Percentiles rank a stretch among this genome's conserved stretches.
These are phyloP conservation scores for Aphanocladium album DNA, from an alignment of 2,329 filamentous ascomycete species.

Conservation along the genomic window DNA sequence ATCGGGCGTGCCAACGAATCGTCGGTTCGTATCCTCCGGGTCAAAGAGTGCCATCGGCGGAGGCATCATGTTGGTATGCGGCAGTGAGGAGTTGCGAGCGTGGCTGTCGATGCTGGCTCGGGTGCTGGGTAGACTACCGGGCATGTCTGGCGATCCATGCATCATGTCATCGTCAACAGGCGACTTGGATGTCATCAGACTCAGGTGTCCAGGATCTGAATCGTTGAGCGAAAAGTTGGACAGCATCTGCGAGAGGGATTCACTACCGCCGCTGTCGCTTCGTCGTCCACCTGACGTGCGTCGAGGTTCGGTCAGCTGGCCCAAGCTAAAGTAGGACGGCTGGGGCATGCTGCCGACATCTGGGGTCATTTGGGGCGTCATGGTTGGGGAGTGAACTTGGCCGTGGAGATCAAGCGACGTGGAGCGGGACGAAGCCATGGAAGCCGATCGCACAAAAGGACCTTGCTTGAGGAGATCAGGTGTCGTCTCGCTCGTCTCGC, in stretches of 20 bases:
- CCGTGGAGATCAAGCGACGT: conserved; percentile 86
- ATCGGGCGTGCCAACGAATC: conserved; percentile 94
- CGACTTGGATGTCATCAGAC: conserved; percentile 41
- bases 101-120: conserved; percentile 31
- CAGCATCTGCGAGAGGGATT: conserved; percentile 78
- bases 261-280: conserved; percentile 89
- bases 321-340: conserved; percentile 87
- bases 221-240: conserved; percentile 72
- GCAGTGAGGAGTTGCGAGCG: conserved; percentile 26
- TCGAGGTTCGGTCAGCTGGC: conserved; percentile 54
- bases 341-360: conserved; percentile 61
- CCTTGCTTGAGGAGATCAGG: conserved; percentile 91
- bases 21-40: conserved; percentile 84
- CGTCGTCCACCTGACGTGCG: conserved; percentile 70
- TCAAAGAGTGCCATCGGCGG: conserved; percentile 95
- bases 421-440: conserved; percentile 84
- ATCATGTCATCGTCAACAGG: conserved; percentile 73
- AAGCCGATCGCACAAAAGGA: conserved; percentile 80
- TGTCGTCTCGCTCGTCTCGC: conserved; percentile 70
- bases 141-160: conserved; percentile 72
- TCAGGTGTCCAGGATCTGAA: conserved; percentile 35
- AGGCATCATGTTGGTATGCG: conserved; percentile 66
- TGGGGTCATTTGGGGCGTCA: conserved; percentile 83
- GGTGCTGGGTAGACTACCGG: conserved; percentile 33
- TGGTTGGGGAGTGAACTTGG: conserved; percentile 66